phyloP scores from a whole-genome alignment of 371 early-diverging fungal species.

The Mortierella sp. region DNA sequence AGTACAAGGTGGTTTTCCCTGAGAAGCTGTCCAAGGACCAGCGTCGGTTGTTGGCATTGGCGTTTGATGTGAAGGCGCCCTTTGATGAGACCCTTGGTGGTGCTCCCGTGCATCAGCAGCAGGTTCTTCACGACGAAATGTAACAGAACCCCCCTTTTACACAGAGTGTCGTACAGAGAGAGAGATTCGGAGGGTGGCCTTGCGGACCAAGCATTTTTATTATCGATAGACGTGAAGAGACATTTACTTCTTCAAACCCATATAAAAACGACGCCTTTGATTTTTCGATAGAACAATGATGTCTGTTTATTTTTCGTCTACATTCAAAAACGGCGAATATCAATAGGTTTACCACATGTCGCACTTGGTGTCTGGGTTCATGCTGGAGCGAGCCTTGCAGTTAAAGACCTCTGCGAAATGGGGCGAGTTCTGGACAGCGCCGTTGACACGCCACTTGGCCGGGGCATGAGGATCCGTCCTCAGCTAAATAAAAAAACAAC shows the following conservation, averaged over 20 bases:
- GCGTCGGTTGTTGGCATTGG: constrained; percentile 23
- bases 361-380: constrained; percentile 74
- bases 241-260: not conserved
- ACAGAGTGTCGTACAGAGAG: not conserved
- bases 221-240: not conserved
- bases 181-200: not conserved
- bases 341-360: constrained; percentile 61
- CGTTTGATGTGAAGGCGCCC: constrained; percentile 32
- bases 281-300: not conserved
- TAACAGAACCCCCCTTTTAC: not conserved
- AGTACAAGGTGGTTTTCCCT: constrained; percentile 94
- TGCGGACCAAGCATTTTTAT: not conserved
- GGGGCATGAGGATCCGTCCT: constrained; percentile 70
- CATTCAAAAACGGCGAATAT: not conserved
- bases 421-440: constrained; percentile 72
- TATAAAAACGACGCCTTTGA: not conserved
- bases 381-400: constrained; percentile 66
- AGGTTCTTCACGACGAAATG: constrained; percentile 55
- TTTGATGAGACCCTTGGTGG: constrained; percentile 40
- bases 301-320: not conserved
- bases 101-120: constrained; percentile 16
- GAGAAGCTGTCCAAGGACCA: constrained; percentile 41
- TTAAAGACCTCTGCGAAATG: constrained; percentile 77
- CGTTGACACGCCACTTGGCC: constrained; percentile 74
- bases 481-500: constrained; percentile 46